Conservation (phyloP, 2,329 filamentous ascomycete species). For the Emmonsiellopsis sp. region DNA sequence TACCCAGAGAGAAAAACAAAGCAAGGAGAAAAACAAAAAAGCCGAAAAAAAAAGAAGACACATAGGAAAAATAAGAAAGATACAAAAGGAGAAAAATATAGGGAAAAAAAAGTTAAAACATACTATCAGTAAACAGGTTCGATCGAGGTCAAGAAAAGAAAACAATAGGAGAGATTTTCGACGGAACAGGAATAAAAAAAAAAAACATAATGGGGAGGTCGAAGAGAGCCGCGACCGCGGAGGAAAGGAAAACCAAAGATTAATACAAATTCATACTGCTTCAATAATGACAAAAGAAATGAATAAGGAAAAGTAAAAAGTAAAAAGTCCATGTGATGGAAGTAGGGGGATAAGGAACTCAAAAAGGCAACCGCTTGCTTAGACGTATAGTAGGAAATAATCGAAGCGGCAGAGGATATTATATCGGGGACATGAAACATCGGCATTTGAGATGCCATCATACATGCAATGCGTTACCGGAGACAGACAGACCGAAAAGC, state of each 20-base stretch:
- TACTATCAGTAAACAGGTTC: background rate
- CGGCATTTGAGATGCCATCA: background rate
- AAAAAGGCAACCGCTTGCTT: background rate
- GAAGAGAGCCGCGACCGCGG: background rate
- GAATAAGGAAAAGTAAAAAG: background rate
- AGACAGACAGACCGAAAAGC: background rate
- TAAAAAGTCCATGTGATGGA: background rate
- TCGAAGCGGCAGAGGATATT: background rate
- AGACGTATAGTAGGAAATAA: no score
- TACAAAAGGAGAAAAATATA: background rate
- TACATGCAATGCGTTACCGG: background rate
- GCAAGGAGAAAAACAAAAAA: background rate
- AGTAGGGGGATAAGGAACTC: constrained; percentile 13
- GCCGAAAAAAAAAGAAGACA: background rate
- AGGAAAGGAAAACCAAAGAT: background rate
- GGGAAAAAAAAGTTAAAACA: background rate
- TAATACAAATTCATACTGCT: constrained; percentile 1
- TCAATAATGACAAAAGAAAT: constrained; percentile 3
- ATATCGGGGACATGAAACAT: constrained; percentile 14
- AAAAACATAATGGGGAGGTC: background rate
- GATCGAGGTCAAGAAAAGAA: no score
- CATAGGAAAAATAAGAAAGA: constrained; percentile 3
- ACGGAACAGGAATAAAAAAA: background rate
- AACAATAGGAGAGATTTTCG: no score
- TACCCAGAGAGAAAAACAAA: background rate